Evolutionary conservation across 306 rosid genomes (phyloP).

Genomic region (Bauhinia variegata): DNA sequence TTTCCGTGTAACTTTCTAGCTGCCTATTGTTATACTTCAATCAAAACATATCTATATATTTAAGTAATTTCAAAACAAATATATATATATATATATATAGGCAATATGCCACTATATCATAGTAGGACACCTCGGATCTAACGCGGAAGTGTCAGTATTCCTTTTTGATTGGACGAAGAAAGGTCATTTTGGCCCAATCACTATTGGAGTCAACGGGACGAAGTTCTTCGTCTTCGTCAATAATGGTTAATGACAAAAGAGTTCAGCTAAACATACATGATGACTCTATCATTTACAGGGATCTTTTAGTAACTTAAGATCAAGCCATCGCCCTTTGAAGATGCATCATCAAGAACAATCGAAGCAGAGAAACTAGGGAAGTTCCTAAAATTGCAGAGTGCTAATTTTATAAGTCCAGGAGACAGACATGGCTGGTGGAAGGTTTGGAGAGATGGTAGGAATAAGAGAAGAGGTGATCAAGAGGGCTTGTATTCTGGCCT

Average conservation of each 20-base stretch:
- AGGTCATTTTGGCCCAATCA: too few species aligned
- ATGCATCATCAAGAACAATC: background rate
- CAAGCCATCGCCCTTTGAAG: background rate
- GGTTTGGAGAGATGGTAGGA: slow-evolving; percentile 40
- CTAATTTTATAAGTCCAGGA: background rate
- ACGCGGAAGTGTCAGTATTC: too few species aligned
- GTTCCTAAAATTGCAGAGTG: background rate
- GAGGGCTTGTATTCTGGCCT: slow-evolving; percentile 44
- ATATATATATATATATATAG: too few species aligned
- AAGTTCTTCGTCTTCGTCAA: background rate
- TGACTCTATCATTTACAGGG: background rate
- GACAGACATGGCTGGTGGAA: slow-evolving; percentile 42
- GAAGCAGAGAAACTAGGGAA: background rate
- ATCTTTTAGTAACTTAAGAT: background rate
- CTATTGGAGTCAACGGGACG: too few species aligned
- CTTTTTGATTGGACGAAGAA: too few species aligned
- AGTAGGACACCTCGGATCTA: too few species aligned
- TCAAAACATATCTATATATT: too few species aligned
- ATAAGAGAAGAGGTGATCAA: slow-evolving; percentile 47
- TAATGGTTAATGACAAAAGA: too few species aligned
- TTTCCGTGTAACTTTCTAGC: too few species aligned
- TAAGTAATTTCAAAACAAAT: too few species aligned
- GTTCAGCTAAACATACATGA: background rate
- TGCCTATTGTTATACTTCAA: too few species aligned
- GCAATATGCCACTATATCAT: too few species aligned